Evolutionary conservation across 129 eudicot species (phyloP).

Genomic region (Apium graveolens): DNA sequence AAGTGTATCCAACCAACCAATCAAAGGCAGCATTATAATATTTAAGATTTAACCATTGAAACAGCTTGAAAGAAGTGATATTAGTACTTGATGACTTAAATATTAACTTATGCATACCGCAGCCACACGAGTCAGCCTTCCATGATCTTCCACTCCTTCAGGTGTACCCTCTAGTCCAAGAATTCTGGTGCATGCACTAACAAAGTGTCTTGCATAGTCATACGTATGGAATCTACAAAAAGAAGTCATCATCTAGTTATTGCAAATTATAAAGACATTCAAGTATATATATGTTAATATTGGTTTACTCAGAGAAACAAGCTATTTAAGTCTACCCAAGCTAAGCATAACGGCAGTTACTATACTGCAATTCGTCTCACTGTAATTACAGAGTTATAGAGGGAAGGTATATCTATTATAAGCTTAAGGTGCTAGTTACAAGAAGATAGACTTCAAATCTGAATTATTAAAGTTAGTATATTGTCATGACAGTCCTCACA

Average conservation of each 20-base stretch:
- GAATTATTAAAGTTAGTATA: neutral
- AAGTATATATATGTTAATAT: neutral
- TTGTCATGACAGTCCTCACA: neutral
- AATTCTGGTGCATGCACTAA: constrained; percentile 93
- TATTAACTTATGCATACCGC: constrained; percentile 47
- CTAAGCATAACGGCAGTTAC: neutral
- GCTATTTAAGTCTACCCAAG: neutral
- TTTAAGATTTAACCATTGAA: neutral
- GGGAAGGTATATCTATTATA: neutral
- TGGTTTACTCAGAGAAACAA: neutral
- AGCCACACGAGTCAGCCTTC: constrained; percentile 89
- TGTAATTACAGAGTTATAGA: neutral
- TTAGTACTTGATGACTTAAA: neutral
- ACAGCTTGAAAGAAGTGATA: neutral
- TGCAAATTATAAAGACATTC: neutral
- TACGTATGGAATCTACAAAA: constrained; percentile 77
- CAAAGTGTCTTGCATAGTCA: constrained; percentile 97
- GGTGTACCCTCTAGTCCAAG: constrained; percentile 98
- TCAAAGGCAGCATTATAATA: neutral
- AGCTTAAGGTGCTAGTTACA: neutral
- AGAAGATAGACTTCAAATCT: neutral
- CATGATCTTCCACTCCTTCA: constrained; percentile 97
- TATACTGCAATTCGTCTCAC: neutral
- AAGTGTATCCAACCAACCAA: neutral
- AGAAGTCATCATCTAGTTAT: neutral